A percentile compares a stretch with the other conserved stretches of the same genome.
phyloP scores from a whole-genome alignment of 257 asterid genomes.

The Fraxinus excelsior region DNA sequence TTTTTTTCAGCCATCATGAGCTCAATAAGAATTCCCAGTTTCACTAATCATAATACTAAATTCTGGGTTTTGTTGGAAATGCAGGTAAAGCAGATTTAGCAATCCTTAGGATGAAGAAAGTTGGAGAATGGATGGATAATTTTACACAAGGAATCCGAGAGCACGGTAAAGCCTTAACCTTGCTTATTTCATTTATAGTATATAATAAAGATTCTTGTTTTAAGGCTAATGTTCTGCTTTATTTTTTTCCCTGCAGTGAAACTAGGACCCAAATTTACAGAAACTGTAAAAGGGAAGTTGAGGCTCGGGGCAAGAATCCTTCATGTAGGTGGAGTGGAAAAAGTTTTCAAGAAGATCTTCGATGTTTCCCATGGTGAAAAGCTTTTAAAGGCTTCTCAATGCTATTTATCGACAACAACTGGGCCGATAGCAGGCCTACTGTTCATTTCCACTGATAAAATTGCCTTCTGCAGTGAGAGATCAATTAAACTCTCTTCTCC shows the following conservation, averaged over 20 bases:
- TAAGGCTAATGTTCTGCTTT: background rate
- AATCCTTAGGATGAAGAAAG: constrained; percentile 17
- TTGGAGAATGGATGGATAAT: constrained; percentile 16
- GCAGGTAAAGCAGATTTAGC: constrained; percentile 21
- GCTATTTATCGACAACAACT: constrained; percentile 29
- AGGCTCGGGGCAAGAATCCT: constrained; percentile 17
- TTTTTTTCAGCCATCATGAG: background rate
- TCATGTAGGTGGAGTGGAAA: constrained; percentile 4
- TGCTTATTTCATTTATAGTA: background rate
- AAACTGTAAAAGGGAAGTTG: constrained; percentile 13
- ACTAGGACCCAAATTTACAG: background rate
- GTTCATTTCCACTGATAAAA: constrained; percentile 25
- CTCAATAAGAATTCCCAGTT: background rate
- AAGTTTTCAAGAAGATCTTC: constrained; percentile 25
- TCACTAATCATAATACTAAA: background rate
- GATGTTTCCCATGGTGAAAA: constrained; percentile 23
- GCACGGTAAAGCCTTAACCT: background rate
- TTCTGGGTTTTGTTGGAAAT: constrained; percentile 26
- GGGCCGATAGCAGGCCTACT: constrained; percentile 31
- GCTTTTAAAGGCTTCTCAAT: constrained; percentile 29
- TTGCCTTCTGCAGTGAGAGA: constrained; percentile 32
- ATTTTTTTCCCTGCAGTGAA: background rate
- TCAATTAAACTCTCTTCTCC: constrained; percentile 25
- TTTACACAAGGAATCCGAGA: background rate
- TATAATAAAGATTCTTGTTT: background rate